These are phyloP conservation scores for Pinus albicaulis DNA, from an alignment of 75 land plant species.

Conservation along the genomic window DNA sequence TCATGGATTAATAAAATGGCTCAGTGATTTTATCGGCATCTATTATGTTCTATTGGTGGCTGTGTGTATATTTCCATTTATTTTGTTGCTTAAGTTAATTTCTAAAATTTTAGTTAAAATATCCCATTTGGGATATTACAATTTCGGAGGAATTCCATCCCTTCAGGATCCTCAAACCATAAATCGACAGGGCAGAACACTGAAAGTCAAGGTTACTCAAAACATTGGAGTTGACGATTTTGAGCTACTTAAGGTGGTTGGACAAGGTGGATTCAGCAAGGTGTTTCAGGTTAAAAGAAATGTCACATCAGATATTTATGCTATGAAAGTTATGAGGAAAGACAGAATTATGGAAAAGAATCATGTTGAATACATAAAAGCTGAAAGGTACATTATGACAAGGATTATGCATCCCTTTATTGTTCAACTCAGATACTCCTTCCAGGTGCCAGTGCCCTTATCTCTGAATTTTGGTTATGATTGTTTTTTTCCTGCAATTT, in stretches of 20 bases:
- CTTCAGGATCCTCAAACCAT: conserved; percentile 52
- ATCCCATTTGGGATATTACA: no score
- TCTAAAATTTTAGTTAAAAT: no score
- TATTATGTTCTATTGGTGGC: no score
- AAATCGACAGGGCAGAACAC: conserved; percentile 31
- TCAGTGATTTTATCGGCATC: no score
- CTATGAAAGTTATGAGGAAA: conserved; percentile 98
- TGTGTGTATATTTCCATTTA: no score
- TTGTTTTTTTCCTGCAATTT: no score
- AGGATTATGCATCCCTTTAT: conserved; percentile 30
- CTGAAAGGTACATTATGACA: conserved; percentile 58
- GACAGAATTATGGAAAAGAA: conserved; percentile 82
- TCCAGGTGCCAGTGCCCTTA: conserved; percentile 48
- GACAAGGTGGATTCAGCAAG: no score
- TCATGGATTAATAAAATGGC: no score
- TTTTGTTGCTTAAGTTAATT: no score
- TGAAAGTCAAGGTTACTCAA: background rate
- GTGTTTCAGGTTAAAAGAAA: no score
- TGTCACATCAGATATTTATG: conserved; percentile 50
- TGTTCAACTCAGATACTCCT: conserved; percentile 88
- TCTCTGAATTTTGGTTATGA: no score
- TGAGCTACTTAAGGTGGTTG: conserved; percentile 46
- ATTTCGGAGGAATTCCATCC: conserved; percentile 8
- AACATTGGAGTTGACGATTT: conserved; percentile 78
- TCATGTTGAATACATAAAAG: conserved; percentile 79